Evolutionary conservation across 1,284 basidiomycete genomes (phyloP).

Genomic region (Cutaneotrichosporon curvatum): DNA sequence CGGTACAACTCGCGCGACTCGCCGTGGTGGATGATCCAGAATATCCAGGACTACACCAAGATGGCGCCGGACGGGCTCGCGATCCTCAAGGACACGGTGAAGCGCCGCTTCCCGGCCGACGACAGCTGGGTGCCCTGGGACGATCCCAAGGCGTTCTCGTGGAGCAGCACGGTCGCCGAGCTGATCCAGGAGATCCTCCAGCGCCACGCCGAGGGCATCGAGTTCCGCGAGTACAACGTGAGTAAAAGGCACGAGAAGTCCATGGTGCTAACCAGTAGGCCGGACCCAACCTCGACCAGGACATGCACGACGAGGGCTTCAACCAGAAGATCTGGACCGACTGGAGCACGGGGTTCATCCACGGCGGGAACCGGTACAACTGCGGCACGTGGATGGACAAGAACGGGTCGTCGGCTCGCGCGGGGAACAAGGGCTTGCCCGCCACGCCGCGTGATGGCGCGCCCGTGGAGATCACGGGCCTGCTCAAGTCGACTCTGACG

Average conservation of each 20-base stretch:
- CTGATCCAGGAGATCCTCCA: slow-evolving; percentile 94
- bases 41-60: slow-evolving; percentile 86
- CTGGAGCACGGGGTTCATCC: slow-evolving; percentile 85
- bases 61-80: slow-evolving; percentile 77
- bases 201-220: slow-evolving; percentile 84
- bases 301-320: slow-evolving; percentile 91
- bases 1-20: slow-evolving; percentile 53
- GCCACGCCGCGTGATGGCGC: slow-evolving; percentile 94
- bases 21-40: slow-evolving; percentile 87
- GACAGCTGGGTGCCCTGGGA: slow-evolving; percentile 92
- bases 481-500: slow-evolving; percentile 83
- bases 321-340: slow-evolving; percentile 89
- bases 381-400: slow-evolving; percentile 88
- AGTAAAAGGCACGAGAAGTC: too few species aligned
- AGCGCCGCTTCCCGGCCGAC: slow-evolving; percentile 84
- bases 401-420: slow-evolving; percentile 85
- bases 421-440: slow-evolving; percentile 88
- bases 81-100: slow-evolving; percentile 73
- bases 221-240: slow-evolving; percentile 84
- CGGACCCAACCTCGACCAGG: slow-evolving; percentile 84
- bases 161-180: slow-evolving; percentile 77
- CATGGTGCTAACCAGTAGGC: too few species aligned
- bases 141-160: slow-evolving; percentile 72
- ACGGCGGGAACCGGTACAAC: slow-evolving; percentile 71
- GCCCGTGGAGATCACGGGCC: slow-evolving; percentile 88